Base-by-base conservation (phyloP, 768 basidiomycete species). In the Rhizopogon roseolus region DNA sequence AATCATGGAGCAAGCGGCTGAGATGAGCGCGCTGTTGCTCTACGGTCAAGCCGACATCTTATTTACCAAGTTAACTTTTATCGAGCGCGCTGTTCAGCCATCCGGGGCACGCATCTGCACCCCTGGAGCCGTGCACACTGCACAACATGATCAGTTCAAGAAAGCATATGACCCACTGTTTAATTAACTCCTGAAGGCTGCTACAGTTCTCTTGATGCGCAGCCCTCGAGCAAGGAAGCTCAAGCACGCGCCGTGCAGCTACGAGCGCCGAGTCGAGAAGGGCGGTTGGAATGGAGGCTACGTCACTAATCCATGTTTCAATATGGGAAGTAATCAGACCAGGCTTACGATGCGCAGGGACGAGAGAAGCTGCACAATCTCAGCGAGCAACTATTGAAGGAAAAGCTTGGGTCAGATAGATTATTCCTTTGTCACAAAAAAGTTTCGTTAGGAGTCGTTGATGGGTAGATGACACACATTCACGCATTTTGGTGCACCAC, bases 21-120 rank as follows among this genome's bases (percentile, higher is more conserved):
- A 65, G 29, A 54, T 71, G 49, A 63, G 66, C 42, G 64, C 67
- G 14, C 57, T 65, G 41, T 63, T 65, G 51, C 67, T 73, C 17
- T 72, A 73, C 59, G 71, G 68, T 5, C 71, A 74, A 50, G 73
- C 73, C 19, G 68, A 70, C 63, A 68, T 76, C 53, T 62, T 75
- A 19, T 75, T 71, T 61, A 60, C 64, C 52, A 74, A 51, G 40
- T 67, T 60, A 53, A 66, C 64, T 19, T 59, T 71, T 37, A 58
- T 60, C 42, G 58, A 64, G 27, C 57, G 66, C 25, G 66, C 65
- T 5, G 55, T 69, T 34, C 53, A 53, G 17, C 59, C 59, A 22
- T 54, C 54, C 41, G 55, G 59, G 41, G 57, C 54, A 25, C 49
- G 57, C 29, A 64, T 68, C 54, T 49, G 58, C 53, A 62, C 62